A percentile compares a stretch with the other conserved stretches of the same genome.
Evolutionary conservation across 305 asterid species (phyloP).

Genomic region (Lippia alba): DNA sequence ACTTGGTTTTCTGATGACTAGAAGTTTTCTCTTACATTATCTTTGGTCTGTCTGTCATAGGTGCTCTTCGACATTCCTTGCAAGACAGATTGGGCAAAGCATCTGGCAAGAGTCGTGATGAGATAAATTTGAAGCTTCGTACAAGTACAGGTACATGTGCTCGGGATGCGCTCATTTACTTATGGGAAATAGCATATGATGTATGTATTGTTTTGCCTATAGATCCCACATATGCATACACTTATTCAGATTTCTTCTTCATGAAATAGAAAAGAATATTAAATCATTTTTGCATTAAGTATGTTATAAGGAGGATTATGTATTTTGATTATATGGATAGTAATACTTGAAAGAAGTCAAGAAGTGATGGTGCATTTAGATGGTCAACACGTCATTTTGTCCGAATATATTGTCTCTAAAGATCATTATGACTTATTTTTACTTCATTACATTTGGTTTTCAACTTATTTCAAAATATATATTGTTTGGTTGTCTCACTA

Average conservation of each 20-base stretch:
- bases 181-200: constrained; percentile 14
- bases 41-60: constrained; percentile 46
- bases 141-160: constrained; percentile 85
- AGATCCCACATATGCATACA: background rate
- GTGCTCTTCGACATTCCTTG: constrained; percentile 96
- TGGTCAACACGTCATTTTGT: constrained; percentile 23
- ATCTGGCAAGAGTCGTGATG: constrained; percentile 88
- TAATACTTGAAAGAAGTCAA: background rate
- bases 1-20: constrained; percentile 23
- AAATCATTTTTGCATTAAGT: constrained; percentile 2
- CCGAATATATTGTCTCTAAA: constrained; percentile 22
- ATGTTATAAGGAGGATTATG: constrained; percentile 24
- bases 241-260: background rate
- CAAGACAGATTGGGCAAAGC: constrained; percentile 90
- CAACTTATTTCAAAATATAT: background rate
- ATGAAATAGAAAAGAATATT: background rate
- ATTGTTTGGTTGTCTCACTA: constrained; percentile 14
- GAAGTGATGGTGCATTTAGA: constrained; percentile 12
- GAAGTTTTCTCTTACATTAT: constrained; percentile 32
- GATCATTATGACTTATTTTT: background rate
- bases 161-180: constrained; percentile 27
- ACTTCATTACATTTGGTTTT: constrained; percentile 24
- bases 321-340: constrained; percentile 18
- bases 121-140: constrained; percentile 88
- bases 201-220: constrained; percentile 19